Evolutionary conservation across 768 basidiomycete species (phyloP).

Genomic region (Asterophora lycoperdoides): DNA sequence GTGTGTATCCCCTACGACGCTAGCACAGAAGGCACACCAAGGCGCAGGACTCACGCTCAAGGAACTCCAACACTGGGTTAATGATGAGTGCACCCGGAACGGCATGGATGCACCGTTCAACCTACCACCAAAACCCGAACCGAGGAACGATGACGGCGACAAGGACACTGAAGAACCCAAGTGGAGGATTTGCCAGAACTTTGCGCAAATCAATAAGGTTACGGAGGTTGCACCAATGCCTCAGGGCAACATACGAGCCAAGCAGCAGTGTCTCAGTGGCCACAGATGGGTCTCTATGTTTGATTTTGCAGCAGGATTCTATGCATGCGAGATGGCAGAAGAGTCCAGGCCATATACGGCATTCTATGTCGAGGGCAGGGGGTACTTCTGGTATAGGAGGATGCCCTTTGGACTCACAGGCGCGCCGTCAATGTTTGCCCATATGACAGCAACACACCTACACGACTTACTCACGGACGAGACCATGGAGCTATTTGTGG

Average conservation of each 20-base stretch:
- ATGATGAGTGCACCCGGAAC: constrained; percentile 27
- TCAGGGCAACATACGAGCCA: no score
- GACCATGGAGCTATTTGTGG: constrained; percentile 32
- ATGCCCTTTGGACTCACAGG: no score
- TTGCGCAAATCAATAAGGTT: no score
- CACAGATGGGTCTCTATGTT: no score
- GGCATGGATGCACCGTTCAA: constrained; percentile 20
- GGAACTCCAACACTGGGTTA: constrained; percentile 30
- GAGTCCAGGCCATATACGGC: constrained; percentile 24
- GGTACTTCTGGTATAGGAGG: constrained; percentile 8
- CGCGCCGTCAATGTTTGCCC: constrained; percentile 19
- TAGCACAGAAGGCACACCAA: constrained; percentile 17
- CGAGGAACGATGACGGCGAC: not conserved
- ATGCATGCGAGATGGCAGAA: constrained; percentile 15
- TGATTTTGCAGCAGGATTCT: constrained; percentile 37
- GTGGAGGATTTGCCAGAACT: no score
- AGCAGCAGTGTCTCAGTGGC: constrained; percentile 33
- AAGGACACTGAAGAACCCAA: constrained; percentile 25
- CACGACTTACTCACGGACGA: constrained; percentile 22
- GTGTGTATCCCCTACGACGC: no score
- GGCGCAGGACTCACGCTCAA: constrained; percentile 25
- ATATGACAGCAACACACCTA: constrained; percentile 22
- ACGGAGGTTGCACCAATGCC: no score
- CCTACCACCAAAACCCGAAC: constrained; percentile 18
- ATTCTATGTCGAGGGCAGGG: constrained; percentile 26